Evolutionary conservation across 1,139 yeast species (phyloP).

Genomic region (Debaryomycetaceae sp.): DNA sequence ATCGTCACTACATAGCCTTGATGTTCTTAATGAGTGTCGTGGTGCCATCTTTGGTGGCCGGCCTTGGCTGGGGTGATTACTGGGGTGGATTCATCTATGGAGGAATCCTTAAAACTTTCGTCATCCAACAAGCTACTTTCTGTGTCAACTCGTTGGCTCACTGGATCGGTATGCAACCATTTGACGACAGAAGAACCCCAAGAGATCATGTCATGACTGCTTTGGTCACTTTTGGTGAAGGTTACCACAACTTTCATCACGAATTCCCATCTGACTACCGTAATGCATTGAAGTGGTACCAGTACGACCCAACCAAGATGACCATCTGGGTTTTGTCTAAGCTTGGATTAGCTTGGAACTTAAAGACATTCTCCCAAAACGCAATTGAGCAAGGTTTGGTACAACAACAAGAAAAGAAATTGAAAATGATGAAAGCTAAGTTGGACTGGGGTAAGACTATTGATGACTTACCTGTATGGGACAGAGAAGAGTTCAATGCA

Average conservation of each 20-base stretch:
- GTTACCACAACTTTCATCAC: constrained; percentile 98
- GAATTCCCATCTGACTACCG: constrained; percentile 98
- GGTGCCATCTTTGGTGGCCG: constrained; percentile 75
- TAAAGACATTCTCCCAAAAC: constrained; percentile 90
- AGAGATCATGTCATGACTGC: constrained; percentile 96
- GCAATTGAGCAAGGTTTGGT: constrained; percentile 95
- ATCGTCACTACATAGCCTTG: constrained; percentile 75
- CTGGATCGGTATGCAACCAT: constrained; percentile 97
- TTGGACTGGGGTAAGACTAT: constrained; percentile 93
- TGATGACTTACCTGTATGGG: constrained; percentile 86
- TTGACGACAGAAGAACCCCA: constrained; percentile 96
- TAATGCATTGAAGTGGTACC: constrained; percentile 97
- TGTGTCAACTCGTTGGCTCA: constrained; percentile 98
- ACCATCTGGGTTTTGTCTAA: constrained; percentile 68
- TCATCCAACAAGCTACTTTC: constrained; percentile 96
- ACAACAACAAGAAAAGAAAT: constrained; percentile 95
- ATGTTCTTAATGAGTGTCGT: constrained; percentile 68
- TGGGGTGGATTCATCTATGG: constrained; percentile 92
- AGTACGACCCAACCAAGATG: constrained; percentile 94
- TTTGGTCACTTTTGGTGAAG: constrained; percentile 94
- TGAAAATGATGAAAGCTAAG: constrained; percentile 72
- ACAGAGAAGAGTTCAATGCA: constrained; percentile 74
- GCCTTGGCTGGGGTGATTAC: constrained; percentile 82
- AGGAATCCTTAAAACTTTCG: constrained; percentile 77
- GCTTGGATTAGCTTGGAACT: constrained; percentile 83